Base-by-base conservation (phyloP, 2,329 filamentous ascomycete genomes). In the Orbilia javanica region DNA sequence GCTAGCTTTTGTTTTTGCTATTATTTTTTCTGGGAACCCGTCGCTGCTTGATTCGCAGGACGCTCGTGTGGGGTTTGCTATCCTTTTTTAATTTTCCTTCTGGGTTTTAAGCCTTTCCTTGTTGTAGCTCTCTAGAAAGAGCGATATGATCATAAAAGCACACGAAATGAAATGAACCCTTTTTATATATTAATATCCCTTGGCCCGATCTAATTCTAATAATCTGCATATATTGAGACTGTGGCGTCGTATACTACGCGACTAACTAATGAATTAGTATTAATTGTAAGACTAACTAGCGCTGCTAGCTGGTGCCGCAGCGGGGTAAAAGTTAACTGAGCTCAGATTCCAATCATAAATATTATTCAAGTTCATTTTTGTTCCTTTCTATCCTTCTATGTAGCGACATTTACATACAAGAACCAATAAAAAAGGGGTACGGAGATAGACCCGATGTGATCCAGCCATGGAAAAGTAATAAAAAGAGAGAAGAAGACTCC, bases 111-210 rank as follows among this genome's bases (percentile, higher is more conserved):
- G 20, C 10, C n/a, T 22, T 52, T 52, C 15, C 53, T 22, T 53
- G 42, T 39, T 53, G 18, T 44, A 44, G 42, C 42, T 44, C 42
- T 50, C 18, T 3, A 4, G 44, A 20, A 36, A 65, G 29, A 22
- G 46, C 27, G 18, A 42, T 25, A 62, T 39, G 55, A 39, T 39
- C 29, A 42, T n/a, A 29, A 65, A 65, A 65, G 42, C 18, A 65
- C 10, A 65, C 20, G 13, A 44, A 50, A 65, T 65, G 44, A 65
- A 39, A 60, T 22, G 29, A 60, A 18, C 27, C 31, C 18, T 39
- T 36, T 39, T 55, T 55, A 31, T 31, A 15, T n/a, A n/a, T n/a
- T n/a, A n/a, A n/a, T n/a, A n/a, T n/a, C n/a, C n/a, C n/a, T n/a
- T n/a, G n/a, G n/a, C 11, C 11, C n/a, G 36, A 39, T 39, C n/a